phyloP scores from a whole-genome alignment of 345 rosid genomes.

The Excoecaria agallocha region DNA sequence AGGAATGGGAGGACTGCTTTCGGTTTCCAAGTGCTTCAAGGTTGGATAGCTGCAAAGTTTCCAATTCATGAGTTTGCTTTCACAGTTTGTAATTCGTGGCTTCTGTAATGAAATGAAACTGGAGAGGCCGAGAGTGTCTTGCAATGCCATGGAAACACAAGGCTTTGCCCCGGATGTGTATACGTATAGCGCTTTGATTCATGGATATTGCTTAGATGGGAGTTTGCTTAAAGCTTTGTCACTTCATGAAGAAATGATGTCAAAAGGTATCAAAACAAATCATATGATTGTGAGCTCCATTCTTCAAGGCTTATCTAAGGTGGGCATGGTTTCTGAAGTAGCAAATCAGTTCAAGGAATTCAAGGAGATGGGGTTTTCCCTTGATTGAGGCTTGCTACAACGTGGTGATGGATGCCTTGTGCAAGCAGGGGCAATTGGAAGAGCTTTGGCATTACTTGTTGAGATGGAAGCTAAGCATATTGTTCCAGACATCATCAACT shows the following conservation, averaged over 20 bases:
- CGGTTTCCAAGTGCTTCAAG: conserved; percentile 42
- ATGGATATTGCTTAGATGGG: conserved; percentile 42
- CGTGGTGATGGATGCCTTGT: conserved; percentile 47
- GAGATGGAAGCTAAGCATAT: conserved; percentile 56
- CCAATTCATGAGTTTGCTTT: conserved; percentile 42
- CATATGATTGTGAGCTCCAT: conserved; percentile 49
- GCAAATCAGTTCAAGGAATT: conserved; percentile 37
- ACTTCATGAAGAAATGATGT: conserved; percentile 43
- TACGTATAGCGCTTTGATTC: conserved; percentile 44
- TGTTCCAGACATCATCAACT: conserved; percentile 55
- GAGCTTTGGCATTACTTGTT: conserved; percentile 43
- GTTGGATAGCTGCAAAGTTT: conserved; percentile 22
- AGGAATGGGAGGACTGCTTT: conserved; percentile 33
- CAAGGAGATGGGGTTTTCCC: conserved; percentile 37
- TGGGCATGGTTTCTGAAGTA: conserved; percentile 40
- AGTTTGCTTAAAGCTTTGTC: conserved; percentile 45
- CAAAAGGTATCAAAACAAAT: conserved; percentile 51
- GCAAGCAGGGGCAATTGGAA: conserved; percentile 63
- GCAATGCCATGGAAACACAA: conserved; percentile 41
- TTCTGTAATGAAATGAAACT: conserved; percentile 55
- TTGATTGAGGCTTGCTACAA: conserved; percentile 63
- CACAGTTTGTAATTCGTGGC: conserved; percentile 47
- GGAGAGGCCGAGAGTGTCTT: conserved; percentile 53
- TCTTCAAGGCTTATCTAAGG: conserved; percentile 54
- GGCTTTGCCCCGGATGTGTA: conserved; percentile 47